Base-by-base conservation (phyloP, 139 green algal genomes). In the Coelastrella sp. region DNA sequence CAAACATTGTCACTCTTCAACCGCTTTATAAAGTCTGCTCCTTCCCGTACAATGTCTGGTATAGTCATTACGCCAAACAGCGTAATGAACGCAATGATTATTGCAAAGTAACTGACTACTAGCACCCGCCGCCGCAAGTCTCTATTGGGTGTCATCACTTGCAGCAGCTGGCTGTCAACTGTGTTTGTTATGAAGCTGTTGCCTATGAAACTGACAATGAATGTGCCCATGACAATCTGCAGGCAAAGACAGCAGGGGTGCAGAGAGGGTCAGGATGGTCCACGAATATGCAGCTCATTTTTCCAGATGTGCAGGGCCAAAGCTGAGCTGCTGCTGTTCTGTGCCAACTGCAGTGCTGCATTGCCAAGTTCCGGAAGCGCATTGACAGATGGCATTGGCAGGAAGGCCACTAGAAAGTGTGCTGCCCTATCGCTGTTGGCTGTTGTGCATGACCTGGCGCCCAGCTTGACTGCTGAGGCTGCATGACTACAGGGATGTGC, bases 1-100 rank as follows among this genome's bases (percentile, higher is more conserved):
- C 96, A 99, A 68, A 99, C 95, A 92, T 97, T 98, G 80, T 99
- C 97, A n/a, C 92, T 97, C 90, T 99, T 96, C 32, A 99, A 92
- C 14, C 97, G 88, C 14, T 90, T 92, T 8, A 99, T 94, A 91
- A 99, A 98, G 93, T 98, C 97, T 7, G 94, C 94, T 0, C 95
- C 96, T 92, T 99, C 97, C 5, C 94, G 93, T 20, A 97, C 96
- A 76, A 99, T 96, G 90, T 98, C 96, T 4, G 97, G 97, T 64
- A 99, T 98, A 22, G 97, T 98, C 57, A 97, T 92, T 32, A 98
- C 92, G 7, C 97, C 97, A 87, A 98, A 98, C 19, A 96, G 90
- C 77, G 92, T 94, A 65, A 98, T 94, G 19, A 97, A 80, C 5
- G 93, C 91, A 14, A 98, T 84, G 90, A 99, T 99, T 82, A 91